Evolutionary conservation across 139 green algal genomes (phyloP), one percentile per base, ranked within the genome.

Genomic region (Haematococcus sp.): DNA sequence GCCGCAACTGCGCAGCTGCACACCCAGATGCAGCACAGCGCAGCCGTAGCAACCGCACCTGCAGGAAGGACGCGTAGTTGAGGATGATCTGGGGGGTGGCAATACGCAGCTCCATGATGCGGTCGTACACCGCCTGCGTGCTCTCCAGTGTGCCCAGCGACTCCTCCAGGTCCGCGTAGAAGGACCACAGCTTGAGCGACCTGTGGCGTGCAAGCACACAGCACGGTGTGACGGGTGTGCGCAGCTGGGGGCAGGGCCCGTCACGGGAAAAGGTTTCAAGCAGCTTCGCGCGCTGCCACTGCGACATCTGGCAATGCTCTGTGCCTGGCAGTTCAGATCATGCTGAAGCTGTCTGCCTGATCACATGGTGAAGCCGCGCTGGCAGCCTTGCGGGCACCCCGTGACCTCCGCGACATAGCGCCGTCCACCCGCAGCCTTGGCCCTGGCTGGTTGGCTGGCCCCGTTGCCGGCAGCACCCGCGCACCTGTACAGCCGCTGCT

Each of bases 51-150:
- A n/a, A 49, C 40, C 52, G 4, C 15, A 78, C 94, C 80, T 92
- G 80, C 1, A 98, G 87, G 80, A 94, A 91, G 0, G 84, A 44
- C 20, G 94, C 92, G 68, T 94, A 98, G 83, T 98, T 98, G 70
- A 98, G 90, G 46, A 98, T 87, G 64, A 96, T 95, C 87, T 99
- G 94, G 23, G 96, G 93, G 23, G 94, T 98, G 65, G 95, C 96
- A 30, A 99, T 91, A 31, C 86, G 81, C 30, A 97, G 85, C 64
- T 97, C 91, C 77, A 99, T 74, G 68, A 97, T 95, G 19, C 63
- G 49, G 63, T 96, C 86, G 79, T 99, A 99, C 22, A 92, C 91
- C 13, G 75, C 86, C 66, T 72, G 66, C 5, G 88, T 86, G 46
- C 56, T 84, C 70, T 97, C 94, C 23, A 96, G 76, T 0, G 90